Percentiles rank a stretch among this genome's conserved stretches.
These are phyloP conservation scores for Lichtheimia corymbifera DNA, from an alignment of 371 early-diverging fungal genomes.

Conservation along the genomic window DNA sequence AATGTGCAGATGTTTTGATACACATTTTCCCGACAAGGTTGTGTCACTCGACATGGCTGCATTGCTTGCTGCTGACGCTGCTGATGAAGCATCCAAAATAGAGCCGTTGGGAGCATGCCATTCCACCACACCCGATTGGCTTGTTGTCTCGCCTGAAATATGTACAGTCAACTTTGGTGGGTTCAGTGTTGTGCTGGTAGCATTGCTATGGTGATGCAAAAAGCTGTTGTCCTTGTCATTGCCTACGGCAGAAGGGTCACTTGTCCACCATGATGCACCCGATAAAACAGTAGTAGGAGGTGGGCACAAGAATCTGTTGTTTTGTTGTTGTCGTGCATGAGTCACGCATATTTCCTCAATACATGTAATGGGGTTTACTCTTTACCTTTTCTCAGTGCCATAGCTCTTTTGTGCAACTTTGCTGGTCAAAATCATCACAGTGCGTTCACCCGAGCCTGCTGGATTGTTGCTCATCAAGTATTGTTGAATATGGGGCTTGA, in stretches of 20 bases:
- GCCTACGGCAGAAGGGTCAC: background rate
- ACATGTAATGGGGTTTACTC: background rate
- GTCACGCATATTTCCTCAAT: background rate
- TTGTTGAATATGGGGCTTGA: constrained; percentile 38
- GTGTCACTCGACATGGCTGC: constrained; percentile 27
- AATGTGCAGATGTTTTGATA: constrained; percentile 81
- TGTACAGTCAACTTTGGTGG: constrained; percentile 30
- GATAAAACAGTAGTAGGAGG: constrained; percentile 70
- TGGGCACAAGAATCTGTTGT: constrained; percentile 60
- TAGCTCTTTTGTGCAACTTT: constrained; percentile 79
- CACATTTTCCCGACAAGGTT: constrained; percentile 64
- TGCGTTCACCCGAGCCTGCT: constrained; percentile 57
- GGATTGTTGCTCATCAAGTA: constrained; percentile 42
- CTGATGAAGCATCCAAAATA: constrained; percentile 15
- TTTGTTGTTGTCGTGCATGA: constrained; percentile 9
- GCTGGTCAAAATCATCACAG: constrained; percentile 67
- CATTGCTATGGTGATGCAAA: no score
- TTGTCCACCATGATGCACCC: constrained; percentile 60
- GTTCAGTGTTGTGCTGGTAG: background rate
- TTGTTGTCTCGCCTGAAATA: constrained; percentile 32
- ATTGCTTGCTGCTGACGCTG: constrained; percentile 10
- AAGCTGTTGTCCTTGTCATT: background rate
- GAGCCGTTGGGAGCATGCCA: constrained; percentile 26
- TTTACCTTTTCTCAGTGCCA: constrained; percentile 70
- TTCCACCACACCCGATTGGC: constrained; percentile 28